Evolutionary conservation across 345 rosid genomes (phyloP).

Genomic region (Eucalyptus shirleyi): DNA sequence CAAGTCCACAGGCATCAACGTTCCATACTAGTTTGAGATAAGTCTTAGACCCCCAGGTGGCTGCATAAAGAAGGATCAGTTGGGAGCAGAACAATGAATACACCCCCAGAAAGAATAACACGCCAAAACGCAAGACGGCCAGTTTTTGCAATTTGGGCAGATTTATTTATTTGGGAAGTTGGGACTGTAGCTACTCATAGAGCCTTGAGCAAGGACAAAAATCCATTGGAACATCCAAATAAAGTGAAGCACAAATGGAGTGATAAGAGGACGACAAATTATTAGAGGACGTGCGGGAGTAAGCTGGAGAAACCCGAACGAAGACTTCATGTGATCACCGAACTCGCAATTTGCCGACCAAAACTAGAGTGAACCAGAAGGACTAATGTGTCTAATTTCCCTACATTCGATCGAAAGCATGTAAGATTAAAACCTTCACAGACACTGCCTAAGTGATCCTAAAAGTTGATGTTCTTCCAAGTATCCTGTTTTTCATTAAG

Average conservation of each 20-base stretch:
- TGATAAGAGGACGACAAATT: no score
- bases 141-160: no score
- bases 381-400: neutral
- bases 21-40: neutral
- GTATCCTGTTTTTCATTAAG: neutral
- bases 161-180: neutral
- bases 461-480: neutral
- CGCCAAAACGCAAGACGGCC: no score
- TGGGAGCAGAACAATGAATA: no score
- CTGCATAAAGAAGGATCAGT: neutral
- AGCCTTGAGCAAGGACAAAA: neutral
- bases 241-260: no score
- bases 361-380: neutral
- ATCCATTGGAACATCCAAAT: neutral
- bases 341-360: neutral
- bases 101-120: no score
- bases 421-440: neutral
- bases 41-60: neutral
- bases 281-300: neutral
- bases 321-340: neutral
- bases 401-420: neutral
- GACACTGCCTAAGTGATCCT: neutral
- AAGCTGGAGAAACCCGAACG: neutral
- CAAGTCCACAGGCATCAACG: neutral
- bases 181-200: neutral